Conservation (phyloP, 345 rosid genomes). For the Euphorbia lathyris region DNA sequence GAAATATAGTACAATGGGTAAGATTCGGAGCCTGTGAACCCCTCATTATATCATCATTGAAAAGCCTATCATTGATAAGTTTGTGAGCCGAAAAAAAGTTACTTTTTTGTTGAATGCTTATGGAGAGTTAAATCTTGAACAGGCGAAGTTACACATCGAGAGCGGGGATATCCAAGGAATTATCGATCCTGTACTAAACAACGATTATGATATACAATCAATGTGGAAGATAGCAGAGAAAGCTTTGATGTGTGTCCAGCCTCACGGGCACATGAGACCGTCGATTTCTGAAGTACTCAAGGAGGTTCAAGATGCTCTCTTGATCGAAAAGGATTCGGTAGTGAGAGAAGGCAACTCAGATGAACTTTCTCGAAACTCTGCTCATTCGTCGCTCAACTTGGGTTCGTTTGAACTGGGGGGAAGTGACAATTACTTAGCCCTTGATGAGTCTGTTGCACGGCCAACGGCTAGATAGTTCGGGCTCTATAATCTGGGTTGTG, state of each 20-base stretch:
- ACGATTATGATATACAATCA: constrained; percentile 82
- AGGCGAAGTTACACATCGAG: constrained; percentile 95
- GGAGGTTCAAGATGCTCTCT: constrained; percentile 88
- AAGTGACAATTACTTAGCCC: constrained; percentile 47
- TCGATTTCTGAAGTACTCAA: constrained; percentile 89
- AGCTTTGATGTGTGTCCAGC: constrained; percentile 83
- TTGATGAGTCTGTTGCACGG: constrained; percentile 55
- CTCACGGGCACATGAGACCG: constrained; percentile 93
- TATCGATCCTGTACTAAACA: constrained; percentile 62
- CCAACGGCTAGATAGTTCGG: constrained; percentile 66
- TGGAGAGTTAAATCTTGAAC: not conserved
- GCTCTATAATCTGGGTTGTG: constrained; percentile 6
- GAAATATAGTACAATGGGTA: constrained; percentile 99
- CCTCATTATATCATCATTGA: not conserved
- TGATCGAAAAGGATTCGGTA: constrained; percentile 60
- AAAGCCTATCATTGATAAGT: no score
- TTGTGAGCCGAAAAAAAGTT: not conserved
- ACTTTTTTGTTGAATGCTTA: not conserved
- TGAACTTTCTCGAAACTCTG: constrained; percentile 65
- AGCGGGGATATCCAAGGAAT: constrained; percentile 89
- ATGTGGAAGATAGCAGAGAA: constrained; percentile 99
- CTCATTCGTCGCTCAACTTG: constrained; percentile 60
- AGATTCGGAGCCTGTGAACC: constrained; percentile 13
- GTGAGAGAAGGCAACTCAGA: constrained; percentile 69
- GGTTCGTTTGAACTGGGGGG: constrained; percentile 50